Conservation (phyloP, 2,329 filamentous ascomycete genomes). For the Diaporthe sp. region DNA sequence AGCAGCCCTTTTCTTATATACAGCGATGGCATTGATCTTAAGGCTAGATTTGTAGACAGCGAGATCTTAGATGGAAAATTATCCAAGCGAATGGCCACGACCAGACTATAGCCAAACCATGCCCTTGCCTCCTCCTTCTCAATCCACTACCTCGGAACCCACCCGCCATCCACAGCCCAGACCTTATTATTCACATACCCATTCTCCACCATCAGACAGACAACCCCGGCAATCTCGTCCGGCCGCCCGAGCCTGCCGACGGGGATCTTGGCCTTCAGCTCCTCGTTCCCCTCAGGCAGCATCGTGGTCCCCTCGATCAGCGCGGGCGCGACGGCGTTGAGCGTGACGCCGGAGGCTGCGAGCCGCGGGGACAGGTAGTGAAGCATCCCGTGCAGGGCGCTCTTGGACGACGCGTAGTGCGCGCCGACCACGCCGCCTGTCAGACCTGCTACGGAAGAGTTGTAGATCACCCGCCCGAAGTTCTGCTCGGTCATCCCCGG, state of each 20-base stretch:
- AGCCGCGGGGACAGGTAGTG: constrained; percentile 9
- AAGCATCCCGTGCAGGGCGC: constrained; percentile 36
- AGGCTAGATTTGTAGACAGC: constrained; percentile 11
- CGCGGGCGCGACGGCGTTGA: constrained; percentile 38
- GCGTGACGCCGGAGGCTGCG: constrained; percentile 27
- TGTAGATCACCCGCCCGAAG: constrained; percentile 36
- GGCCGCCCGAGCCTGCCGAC: constrained; percentile 32
- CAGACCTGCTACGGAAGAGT: constrained; percentile 33
- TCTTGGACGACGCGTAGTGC: constrained; percentile 36
- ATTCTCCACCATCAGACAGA: constrained; percentile 33
- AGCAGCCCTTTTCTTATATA: background rate
- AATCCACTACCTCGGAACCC: constrained; percentile 24
- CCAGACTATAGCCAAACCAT: too few relatives aligned
- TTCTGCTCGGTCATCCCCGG: constrained; percentile 15
- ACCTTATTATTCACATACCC: constrained; percentile 37
- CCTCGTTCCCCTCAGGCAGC: constrained; percentile 24
- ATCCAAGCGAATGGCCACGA: background rate
- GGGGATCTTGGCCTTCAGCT: constrained; percentile 1
- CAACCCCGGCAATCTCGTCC: constrained; percentile 36
- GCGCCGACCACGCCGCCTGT: constrained; percentile 37
- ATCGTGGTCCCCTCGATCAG: constrained; percentile 34
- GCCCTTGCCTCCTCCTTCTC: too few relatives aligned
- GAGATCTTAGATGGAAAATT: background rate
- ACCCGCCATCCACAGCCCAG: constrained; percentile 35
- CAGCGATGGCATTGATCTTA: background rate